These are phyloP conservation scores for Agrostemma githago DNA, from an alignment of 148 eudicot genomes.

Conservation along the genomic window DNA sequence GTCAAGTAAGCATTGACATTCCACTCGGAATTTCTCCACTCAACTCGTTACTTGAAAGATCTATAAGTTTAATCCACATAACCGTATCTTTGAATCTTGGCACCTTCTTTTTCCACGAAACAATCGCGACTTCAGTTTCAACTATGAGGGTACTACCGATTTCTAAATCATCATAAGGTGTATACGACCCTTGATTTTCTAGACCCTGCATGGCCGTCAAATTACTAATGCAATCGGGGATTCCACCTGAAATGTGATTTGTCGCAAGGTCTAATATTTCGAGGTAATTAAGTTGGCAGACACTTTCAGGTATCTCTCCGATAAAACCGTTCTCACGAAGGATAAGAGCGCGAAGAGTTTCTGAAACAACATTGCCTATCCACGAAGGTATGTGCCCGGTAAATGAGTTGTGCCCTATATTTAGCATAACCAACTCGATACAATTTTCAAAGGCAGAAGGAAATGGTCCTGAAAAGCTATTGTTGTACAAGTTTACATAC, in stretches of 20 bases:
- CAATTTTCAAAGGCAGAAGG: neutral
- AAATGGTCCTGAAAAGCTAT: neutral
- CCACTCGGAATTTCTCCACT: no score
- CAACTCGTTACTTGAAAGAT: no score
- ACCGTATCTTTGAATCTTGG: no score
- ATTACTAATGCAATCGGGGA: neutral
- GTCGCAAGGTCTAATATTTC: constrained; percentile 14
- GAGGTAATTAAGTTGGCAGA: neutral
- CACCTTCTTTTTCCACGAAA: no score
- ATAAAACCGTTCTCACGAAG: constrained; percentile 2
- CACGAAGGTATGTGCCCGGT: neutral
- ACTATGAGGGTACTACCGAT: no score
- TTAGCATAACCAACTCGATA: neutral
- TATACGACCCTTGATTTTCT: no score
- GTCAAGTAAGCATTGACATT: no score
- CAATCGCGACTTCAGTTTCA: no score
- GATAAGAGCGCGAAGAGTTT: neutral
- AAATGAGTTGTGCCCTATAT: constrained; percentile 11
- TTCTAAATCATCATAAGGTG: no score
- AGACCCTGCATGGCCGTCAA: neutral
- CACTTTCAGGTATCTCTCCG: constrained; percentile 6
- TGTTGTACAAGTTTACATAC: neutral
- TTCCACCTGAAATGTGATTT: constrained; percentile 8
- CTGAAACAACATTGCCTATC: neutral
- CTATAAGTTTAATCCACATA: no score